Evolutionary conservation across 805 yeast genomes (phyloP), one percentile per base, ranked within the genome.

Genomic region (Kodamaea neixiangensis): DNA sequence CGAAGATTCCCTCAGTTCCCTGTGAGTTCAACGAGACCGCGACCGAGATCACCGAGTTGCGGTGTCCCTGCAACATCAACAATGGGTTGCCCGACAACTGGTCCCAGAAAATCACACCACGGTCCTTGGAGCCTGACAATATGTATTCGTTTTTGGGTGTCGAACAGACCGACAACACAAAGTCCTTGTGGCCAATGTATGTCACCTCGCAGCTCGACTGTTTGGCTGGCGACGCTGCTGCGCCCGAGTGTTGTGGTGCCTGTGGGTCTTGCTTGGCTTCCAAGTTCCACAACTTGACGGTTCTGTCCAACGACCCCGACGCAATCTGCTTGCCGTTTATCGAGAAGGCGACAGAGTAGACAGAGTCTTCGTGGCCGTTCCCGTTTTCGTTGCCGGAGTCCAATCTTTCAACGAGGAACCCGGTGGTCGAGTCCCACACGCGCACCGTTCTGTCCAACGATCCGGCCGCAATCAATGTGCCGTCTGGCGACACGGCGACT

Each of bases 91-190:
- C 97, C 11, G 92, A 82, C 43, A 78, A 76, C 60, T 92, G 92
- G 67, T 93, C 97, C 99, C 99, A 93, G 76, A 93, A 87, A 55
- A 92, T 87, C 49, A 93, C 97, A 48, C 97, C 97, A 62, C 97
- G 86, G 75, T 93, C 99, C 70, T 93, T 93, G 29, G 97, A 90
- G 48, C 98, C 98, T 0, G 96, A 88, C 51, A 93, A 77, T 50
- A 93, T 87, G 76, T 89, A 93, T 67, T 89, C 87, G 62, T 88
- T 89, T 68, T 90, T 93, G 44, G 97, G 97, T 2, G 97, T 90
- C 22, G 96, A 85, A 61, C 97, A 93, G 21, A 93, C 97, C 43
- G 94, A 85, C 54, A 94, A 79, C 18, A 93, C 98, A 69, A 92
- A 93, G 75, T 94, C 98, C 72, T 89, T 89, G 75, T 93, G 99